Base-by-base conservation (phyloP, 1,284 basidiomycete genomes). In the Vanrija sp. region DNA sequence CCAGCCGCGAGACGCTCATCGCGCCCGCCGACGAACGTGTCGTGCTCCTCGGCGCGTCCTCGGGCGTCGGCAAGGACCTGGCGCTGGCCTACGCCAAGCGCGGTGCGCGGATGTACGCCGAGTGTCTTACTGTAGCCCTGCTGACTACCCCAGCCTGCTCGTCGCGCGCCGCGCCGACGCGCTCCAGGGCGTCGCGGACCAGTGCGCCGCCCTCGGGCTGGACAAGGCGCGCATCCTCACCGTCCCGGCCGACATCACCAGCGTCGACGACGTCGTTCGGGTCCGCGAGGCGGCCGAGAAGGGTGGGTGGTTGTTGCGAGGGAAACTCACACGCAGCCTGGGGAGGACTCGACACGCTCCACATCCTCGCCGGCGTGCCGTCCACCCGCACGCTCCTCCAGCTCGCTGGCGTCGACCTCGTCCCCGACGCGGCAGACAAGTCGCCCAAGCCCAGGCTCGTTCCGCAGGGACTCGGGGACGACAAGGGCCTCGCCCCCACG, bases 361-460 rank as follows among this genome's bases (percentile, higher is more conserved):
- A 92, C 43, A 83, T 96, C 50, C 82, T 84, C 49, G 91, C 92
- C 7, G 93, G 93, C 6, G 88, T 93, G 0, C 90, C 89, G 1
- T 86, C 90, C 3, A 80, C 92, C 2, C 83, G 83, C 44, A 88
- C 91, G 0, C 75, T 96, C 16, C 79, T 94, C 65, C 82, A 84
- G 15, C 77, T 89, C 5, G 86, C 88, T 10, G 85, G 85, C 0
- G 78, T 84, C 5, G 78, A 83, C 45, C 75, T 77, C 20, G 63
- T 77, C 14, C 31, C 59, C 2, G 48, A 58, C 38, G 36, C 49
- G 4, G 6, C 23, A 18, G 49, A 47, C 20, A 41, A 25, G n/a
- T 27, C 22, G 3, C 24, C 45, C 7, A 49, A 42, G 20, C 61
- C 46, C 25, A 46, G 53, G 4, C 46, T 57, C 10, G 45, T 56